phyloP scores from a whole-genome alignment of 2,329 filamentous ascomycete species.

The Aspergillus ibericus region DNA sequence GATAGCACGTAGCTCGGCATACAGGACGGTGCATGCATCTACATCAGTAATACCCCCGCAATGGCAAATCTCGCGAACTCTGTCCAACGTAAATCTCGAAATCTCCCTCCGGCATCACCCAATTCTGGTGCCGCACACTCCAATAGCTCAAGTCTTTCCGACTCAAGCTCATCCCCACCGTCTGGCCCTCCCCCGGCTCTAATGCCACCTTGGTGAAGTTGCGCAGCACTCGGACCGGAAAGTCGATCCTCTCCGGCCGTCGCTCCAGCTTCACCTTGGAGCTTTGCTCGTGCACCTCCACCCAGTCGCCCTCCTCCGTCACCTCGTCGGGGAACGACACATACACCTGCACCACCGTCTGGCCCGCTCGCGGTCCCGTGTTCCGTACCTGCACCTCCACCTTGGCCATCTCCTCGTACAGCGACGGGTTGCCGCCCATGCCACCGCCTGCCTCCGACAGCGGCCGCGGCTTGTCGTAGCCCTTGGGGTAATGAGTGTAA shows the following conservation, averaged over 20 bases:
- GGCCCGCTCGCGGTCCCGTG: conserved; percentile 48
- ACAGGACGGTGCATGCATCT: no score
- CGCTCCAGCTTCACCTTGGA: conserved; percentile 13
- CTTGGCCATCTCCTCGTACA: conserved; percentile 52
- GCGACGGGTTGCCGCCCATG: conserved; percentile 50
- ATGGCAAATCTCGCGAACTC: conserved; percentile 37
- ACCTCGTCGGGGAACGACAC: conserved; percentile 60
- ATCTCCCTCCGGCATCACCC: conserved; percentile 57
- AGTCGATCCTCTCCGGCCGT: conserved; percentile 55
- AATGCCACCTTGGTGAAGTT: conserved; percentile 71
- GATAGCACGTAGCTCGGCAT: no score
- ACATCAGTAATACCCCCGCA: conserved; percentile 21
- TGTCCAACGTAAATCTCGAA: conserved; percentile 38
- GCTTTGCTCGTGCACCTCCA: conserved; percentile 12
- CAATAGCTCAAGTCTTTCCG: conserved; percentile 73
- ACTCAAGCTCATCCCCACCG: conserved; percentile 60
- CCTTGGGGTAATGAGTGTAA: conserved; percentile 54
- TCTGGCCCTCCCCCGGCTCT: conserved; percentile 53
- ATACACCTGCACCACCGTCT: conserved; percentile 62
- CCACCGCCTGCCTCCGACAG: conserved; percentile 68
- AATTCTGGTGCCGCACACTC: conserved; percentile 68
- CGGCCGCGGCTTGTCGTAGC: conserved; percentile 52
- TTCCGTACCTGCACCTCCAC: conserved; percentile 51
- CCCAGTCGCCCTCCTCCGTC: conserved; percentile 23
- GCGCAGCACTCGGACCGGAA: conserved; percentile 62